A percentile compares a stretch with the other conserved stretches of the same genome.
Conservation (phyloP, 75 land plant genomes). For the Pinus taeda region DNA sequence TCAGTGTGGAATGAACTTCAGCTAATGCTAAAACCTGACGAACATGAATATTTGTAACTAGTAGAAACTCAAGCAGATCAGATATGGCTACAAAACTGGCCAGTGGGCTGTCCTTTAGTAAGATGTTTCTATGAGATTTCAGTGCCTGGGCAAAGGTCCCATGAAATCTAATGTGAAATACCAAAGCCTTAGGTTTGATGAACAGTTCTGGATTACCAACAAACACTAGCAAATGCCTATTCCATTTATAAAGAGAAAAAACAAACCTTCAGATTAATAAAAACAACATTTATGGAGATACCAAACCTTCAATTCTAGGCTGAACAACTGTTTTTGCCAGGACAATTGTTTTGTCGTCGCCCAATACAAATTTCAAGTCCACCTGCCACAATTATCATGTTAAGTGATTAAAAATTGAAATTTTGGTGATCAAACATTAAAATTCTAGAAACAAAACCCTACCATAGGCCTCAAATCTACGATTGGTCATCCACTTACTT, state of each 20-base stretch:
- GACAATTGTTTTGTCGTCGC: slow-evolving; percentile 85
- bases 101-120: not conserved
- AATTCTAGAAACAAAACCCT: not conserved
- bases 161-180: not conserved
- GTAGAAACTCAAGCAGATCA: not conserved
- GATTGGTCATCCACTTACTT: not conserved
- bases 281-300: too few relatives aligned
- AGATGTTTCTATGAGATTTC: not conserved
- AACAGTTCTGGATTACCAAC: not conserved
- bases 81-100: not conserved
- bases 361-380: slow-evolving; percentile 67
- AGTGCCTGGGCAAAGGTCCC: not conserved
- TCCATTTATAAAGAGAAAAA: not conserved
- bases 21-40: not conserved
- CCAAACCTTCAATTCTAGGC: slow-evolving; percentile 55
- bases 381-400: slow-evolving; percentile 41
- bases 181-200: not conserved
- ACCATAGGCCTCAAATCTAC: not conserved
- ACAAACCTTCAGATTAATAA: too few relatives aligned
- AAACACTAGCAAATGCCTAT: not conserved
- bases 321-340: slow-evolving; percentile 59
- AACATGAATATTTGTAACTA: not conserved
- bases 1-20: not conserved
- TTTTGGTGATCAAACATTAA: not conserved
- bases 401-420: not conserved